Percentiles rank a stretch among this genome's conserved stretches.
phyloP scores from a whole-genome alignment of 176 grass and related monocot genomes.

The Eleusine coracana region DNA sequence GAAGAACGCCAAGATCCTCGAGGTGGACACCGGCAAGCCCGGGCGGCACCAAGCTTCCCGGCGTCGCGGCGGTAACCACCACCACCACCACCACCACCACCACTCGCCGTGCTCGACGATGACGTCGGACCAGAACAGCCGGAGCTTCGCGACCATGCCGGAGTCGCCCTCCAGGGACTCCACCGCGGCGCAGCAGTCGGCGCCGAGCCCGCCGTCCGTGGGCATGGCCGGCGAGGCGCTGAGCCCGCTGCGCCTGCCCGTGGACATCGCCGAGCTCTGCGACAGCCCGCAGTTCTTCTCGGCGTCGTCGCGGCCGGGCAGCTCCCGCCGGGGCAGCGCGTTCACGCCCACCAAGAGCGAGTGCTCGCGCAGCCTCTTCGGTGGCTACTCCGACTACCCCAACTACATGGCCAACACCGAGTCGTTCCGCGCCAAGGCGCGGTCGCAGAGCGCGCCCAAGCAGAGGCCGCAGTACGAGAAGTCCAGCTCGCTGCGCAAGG shows the following conservation, averaged over 20 bases:
- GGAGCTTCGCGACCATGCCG: slow-evolving; percentile 63
- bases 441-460: slow-evolving; percentile 90
- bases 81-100: slow-evolving; percentile 31
- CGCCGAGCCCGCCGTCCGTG: slow-evolving; percentile 70
- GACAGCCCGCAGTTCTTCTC: slow-evolving; percentile 90
- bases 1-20: slow-evolving; percentile 89
- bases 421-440: slow-evolving; percentile 81
- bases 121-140: slow-evolving; percentile 64
- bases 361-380: slow-evolving; percentile 70
- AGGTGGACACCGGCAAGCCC: slow-evolving; percentile 92
- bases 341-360: slow-evolving; percentile 88
- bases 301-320: slow-evolving; percentile 64
- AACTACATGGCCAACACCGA: slow-evolving; percentile 99
- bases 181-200: slow-evolving; percentile 60
- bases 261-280: slow-evolving; percentile 50
- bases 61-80: slow-evolving; percentile 27
- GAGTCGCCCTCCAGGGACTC: slow-evolving; percentile 74
- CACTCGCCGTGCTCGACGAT: slow-evolving; percentile 73
- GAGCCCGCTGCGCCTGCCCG: slow-evolving; percentile 47
- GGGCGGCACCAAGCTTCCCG: slow-evolving; percentile 43
- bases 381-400: slow-evolving; percentile 79
- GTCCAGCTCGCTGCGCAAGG: slow-evolving; percentile 50
- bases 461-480: slow-evolving; percentile 70
- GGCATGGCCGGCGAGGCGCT: slow-evolving; percentile 59
- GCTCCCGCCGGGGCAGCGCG: slow-evolving; percentile 46